These are phyloP conservation scores for Calonectria hawksworthii DNA, from an alignment of 2,329 filamentous ascomycete species.

Conservation along the genomic window DNA sequence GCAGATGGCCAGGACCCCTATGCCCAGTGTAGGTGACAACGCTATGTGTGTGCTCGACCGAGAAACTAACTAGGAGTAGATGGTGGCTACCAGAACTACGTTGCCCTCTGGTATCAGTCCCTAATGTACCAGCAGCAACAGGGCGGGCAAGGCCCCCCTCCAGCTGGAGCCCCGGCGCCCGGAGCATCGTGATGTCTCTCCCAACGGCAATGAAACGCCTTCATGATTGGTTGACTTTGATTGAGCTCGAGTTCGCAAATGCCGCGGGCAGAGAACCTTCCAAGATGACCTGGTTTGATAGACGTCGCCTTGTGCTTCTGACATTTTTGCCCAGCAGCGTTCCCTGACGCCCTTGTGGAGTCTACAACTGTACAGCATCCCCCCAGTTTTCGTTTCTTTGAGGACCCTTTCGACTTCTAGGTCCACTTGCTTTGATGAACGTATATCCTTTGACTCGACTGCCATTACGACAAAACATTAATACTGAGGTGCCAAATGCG, in stretches of 20 bases:
- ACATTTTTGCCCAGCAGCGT: slow-evolving; percentile 39
- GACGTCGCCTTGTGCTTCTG: slow-evolving; percentile 47
- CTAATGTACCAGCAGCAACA: slow-evolving; percentile 61
- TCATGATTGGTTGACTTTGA: slow-evolving; percentile 53
- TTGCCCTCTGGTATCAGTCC: slow-evolving; percentile 86
- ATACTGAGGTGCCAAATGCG: slow-evolving; percentile 39
- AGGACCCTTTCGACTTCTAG: slow-evolving; percentile 42
- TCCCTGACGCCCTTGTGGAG: slow-evolving; percentile 47
- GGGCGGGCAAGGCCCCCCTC: slow-evolving; percentile 54
- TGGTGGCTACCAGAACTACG: slow-evolving; percentile 85
- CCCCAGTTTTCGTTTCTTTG: slow-evolving; percentile 40
- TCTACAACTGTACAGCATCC: slow-evolving; percentile 51
- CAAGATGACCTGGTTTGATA: slow-evolving; percentile 53
- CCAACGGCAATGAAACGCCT: slow-evolving; percentile 34
- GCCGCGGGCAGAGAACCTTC: slow-evolving; percentile 42
- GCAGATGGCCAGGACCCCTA: slow-evolving; percentile 76
- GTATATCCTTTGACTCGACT: slow-evolving; percentile 45
- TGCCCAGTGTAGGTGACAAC: slow-evolving; percentile 74
- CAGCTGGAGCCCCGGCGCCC: slow-evolving; percentile 52
- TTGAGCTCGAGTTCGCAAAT: slow-evolving; percentile 44
- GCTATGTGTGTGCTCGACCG: neutral
- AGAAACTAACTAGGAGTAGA: slow-evolving; percentile 60
- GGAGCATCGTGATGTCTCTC: slow-evolving; percentile 53
- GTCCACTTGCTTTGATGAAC: slow-evolving; percentile 46
- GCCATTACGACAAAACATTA: slow-evolving; percentile 40